phyloP scores from a whole-genome alignment of 2,329 filamentous ascomycete species.

The Nigrograna mackinnonii region DNA sequence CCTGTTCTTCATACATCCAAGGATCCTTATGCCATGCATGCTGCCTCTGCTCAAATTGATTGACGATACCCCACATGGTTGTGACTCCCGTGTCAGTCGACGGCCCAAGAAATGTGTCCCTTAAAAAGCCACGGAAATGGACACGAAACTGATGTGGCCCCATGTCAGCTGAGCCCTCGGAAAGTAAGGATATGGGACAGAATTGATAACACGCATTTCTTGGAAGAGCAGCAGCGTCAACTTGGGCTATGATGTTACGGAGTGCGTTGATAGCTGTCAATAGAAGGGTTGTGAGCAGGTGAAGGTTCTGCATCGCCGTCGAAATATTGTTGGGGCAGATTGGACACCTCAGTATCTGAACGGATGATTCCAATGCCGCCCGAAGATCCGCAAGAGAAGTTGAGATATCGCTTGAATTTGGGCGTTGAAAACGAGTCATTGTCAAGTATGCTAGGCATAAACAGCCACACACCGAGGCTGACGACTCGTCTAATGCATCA shows the following conservation, averaged over 20 bases:
- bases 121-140: neutral
- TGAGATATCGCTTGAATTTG: neutral
- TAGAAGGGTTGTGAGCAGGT: neutral
- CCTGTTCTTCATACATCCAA: neutral
- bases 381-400: neutral
- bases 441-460: neutral
- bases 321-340: neutral
- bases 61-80: neutral
- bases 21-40: neutral
- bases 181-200: neutral
- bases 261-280: neutral
- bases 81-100: neutral
- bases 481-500: neutral
- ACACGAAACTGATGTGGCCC: neutral
- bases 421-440: neutral
- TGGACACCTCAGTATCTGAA: neutral
- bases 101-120: neutral
- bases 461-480: neutral
- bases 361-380: neutral
- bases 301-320: neutral
- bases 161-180: neutral
- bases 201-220: neutral
- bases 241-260: neutral
- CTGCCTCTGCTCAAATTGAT: neutral
- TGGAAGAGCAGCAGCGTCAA: neutral